A percentile compares a stretch with the other conserved stretches of the same genome.
phyloP scores from a whole-genome alignment of 2,329 filamentous ascomycete genomes.

The Alternaria arbusti region DNA sequence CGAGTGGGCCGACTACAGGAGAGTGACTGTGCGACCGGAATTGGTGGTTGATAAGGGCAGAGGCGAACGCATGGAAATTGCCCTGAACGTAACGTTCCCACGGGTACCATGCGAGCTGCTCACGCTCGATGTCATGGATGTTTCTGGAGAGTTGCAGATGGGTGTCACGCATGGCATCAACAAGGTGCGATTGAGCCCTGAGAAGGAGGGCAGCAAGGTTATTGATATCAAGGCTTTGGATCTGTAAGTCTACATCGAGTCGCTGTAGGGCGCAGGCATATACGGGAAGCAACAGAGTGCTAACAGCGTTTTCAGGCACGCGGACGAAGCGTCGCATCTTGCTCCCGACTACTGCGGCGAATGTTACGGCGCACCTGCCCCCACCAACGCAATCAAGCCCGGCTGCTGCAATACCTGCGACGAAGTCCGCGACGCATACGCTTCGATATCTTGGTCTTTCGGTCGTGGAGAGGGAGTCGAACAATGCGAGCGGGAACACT shows the following conservation, averaged over 20 bases:
- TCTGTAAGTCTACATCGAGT: conserved; percentile 35
- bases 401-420: conserved; percentile 98
- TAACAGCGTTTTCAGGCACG: conserved; percentile 59
- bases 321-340: conserved; percentile 74
- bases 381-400: conserved; percentile 73
- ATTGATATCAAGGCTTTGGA: conserved; percentile 48
- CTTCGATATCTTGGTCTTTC: conserved; percentile 88
- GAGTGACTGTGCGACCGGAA: conserved; percentile 86
- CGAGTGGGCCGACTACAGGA: conserved; percentile 94
- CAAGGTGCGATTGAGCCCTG: conserved; percentile 81
- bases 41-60: conserved; percentile 94
- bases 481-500: conserved; percentile 95
- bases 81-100: conserved; percentile 96
- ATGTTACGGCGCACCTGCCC: conserved; percentile 85
- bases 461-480: conserved; percentile 90
- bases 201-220: conserved; percentile 71
- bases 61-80: conserved; percentile 99
- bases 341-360: conserved; percentile 91
- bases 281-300: neutral
- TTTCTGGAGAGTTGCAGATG: conserved; percentile 94
- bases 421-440: conserved; percentile 95
- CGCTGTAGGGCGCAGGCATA: neutral
- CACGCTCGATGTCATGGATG: conserved; percentile 98
- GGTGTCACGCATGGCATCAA: conserved; percentile 91
- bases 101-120: conserved; percentile 92